Evolutionary conservation across 768 basidiomycete species (phyloP), one percentile per base, ranked within the genome.

Genomic region (Hortiboletus flavorubellus): DNA sequence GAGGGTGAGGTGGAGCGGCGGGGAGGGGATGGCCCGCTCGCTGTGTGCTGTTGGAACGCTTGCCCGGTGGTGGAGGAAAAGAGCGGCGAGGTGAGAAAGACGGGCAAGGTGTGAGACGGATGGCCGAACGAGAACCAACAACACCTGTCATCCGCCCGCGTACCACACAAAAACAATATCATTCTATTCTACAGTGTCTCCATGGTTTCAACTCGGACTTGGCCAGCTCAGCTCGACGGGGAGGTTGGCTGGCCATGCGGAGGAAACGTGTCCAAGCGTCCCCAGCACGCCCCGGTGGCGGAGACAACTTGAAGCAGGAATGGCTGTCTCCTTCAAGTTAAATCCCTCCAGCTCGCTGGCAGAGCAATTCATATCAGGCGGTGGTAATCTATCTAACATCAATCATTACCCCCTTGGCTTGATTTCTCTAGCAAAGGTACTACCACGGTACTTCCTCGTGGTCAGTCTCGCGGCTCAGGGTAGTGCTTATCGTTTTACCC

Each of bases 51-150:
- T 0, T 26, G 18, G 12, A 31, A 16, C 8, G 34, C 26, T 26
- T 26, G 26, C 26, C 26, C 26, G 41, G 26, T 33, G 54, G 46
- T 34, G 40, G 39, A 39, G 33, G 35, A 54, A 65, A 65, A 43
- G 65, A 65, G 53, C 55, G 65, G 65, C 59, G 44, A 56, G 39
- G 51, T 48, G 49, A 30, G 50, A 48, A 46, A 31, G 40, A 51
- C 14, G 37, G 39, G 34, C 41, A 35, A 45, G 56, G 64, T 47
- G 64, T 53, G 64, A 31, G 39, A 62, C 57, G 11, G 31, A 35
- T 46, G 26, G 26, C 12, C n/a, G 15, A 49, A 16, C 15, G 33
- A 45, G 26, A 26, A 26, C 5, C 26, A 26, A 26, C 26, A 26
- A 26, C 26, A 26, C 26, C 40, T 40, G 63, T 64, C 63, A 64